Conservation (phyloP, 2,329 filamentous ascomycete genomes). For the Penicillium glabrum region DNA sequence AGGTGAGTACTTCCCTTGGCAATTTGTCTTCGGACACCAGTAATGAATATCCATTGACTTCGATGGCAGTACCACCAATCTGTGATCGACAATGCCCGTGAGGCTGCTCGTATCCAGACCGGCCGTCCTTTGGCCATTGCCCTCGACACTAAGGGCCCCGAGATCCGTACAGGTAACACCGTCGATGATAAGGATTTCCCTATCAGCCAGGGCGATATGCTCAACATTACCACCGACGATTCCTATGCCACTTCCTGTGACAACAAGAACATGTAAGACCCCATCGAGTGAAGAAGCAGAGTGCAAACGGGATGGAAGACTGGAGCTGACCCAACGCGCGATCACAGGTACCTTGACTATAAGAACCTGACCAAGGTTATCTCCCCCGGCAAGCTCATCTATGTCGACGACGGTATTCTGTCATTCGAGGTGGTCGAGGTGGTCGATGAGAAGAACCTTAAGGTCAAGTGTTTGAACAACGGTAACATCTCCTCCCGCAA, state of each 20-base stretch:
- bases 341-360: constrained; percentile 86
- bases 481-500: constrained; percentile 98
- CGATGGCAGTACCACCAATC: constrained; percentile 80
- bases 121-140: constrained; percentile 95
- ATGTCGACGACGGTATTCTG: constrained; percentile 96
- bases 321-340: constrained; percentile 13
- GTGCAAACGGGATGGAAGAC: neutral
- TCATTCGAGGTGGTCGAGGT: constrained; percentile 92
- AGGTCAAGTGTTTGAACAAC: constrained; percentile 88
- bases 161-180: constrained; percentile 82
- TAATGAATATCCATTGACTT: constrained; percentile 12
- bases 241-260: constrained; percentile 81
- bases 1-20: constrained; percentile 42
- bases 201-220: constrained; percentile 75
- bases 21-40: neutral
- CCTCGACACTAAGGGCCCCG: constrained; percentile 80
- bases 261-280: constrained; percentile 89
- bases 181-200: constrained; percentile 70
- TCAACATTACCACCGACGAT: constrained; percentile 98
- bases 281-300: neutral
- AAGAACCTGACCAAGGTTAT: constrained; percentile 99
- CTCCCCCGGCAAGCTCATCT: constrained; percentile 84
- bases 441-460: constrained; percentile 83
- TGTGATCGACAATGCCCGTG: constrained; percentile 92
- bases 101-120: constrained; percentile 72